Evolutionary conservation across 2,329 filamentous ascomycete species (phyloP), one percentile per base, ranked within the genome.

Genomic region (Ascochyta pisi): DNA sequence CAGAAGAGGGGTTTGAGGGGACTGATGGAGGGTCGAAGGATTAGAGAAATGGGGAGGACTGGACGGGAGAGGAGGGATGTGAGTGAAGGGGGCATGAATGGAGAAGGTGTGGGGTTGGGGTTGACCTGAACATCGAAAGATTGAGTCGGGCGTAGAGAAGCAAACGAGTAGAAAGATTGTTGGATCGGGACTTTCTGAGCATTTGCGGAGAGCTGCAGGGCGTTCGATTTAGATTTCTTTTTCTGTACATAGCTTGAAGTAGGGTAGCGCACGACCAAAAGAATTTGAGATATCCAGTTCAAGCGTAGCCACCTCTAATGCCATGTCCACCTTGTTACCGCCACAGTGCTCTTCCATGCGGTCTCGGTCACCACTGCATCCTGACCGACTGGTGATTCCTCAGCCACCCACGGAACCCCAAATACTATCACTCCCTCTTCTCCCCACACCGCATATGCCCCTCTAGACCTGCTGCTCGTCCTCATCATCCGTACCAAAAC

Each of bases 1-100:
- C 95, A 99, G 80, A 99, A 99, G 80, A 84, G 95, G 50, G 95
- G 95, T 0, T 76, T 99, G 33, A 83, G 94, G 56, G 95, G 95
- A 0, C 76, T 99, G 64, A 98, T 99, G 95, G 95, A 98, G 76
- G 94, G 94, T 3, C 82, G 94, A 40, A 83, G 94, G 57, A 87
- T 97, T 81, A 82, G 93, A 40, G 92, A 96, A 74, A 82, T 91
- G 61, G 84, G 83, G 12, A 76, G 78, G 57, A 58, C 62, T 75
- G 56, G 61, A n/a, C 33, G 54, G 4, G 54, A 53, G 35, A 52
- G 54, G 39, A 49, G 54, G 27, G 48, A 52, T 19, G 35, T 26
- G 4, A 51, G 47, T 29, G 53, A 50, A 24, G 34, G 41, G 9
- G 47, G 41, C 13, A 22, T 37, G 37, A 61, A 57, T n/a, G 59